Evolutionary conservation across 805 yeast genomes (phyloP), one percentile per base, ranked within the genome.

Genomic region (Scheffersomyces ergatensis): DNA sequence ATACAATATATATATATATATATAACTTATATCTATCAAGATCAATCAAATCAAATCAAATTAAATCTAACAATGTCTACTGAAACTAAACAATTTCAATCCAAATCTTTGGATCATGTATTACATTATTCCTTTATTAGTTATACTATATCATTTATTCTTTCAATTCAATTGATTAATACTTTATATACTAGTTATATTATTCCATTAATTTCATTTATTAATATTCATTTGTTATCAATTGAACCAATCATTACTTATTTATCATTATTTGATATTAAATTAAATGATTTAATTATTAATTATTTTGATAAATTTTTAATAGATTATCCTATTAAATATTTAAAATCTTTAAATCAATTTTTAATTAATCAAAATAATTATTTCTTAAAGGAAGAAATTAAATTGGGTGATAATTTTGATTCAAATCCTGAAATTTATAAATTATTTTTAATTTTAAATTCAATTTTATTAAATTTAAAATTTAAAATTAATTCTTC

Each of bases 91-190:
- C 48, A 55, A 31, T 63, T 63, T 47, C 45, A 58, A 23, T 67
- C 72, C 34, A 55, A 61, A 46, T 49, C 71, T 13, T 34, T 63
- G 25, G 46, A 48, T 27, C 74, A 70, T 49, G 40, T 70, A 36
- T 46, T 49, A 30, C 50, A 62, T 3, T 70, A 69, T 51, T 42
- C 62, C 7, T 38, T 54, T n/a, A 62, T 68, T 29, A 43, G 57
- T 34, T 39, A 50, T 14, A 33, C 55, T 11, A 43, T 46, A 24
- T 44, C 48, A 20, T 62, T 43, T 39, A 44, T 58, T 30, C 54
- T 63, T 24, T 50, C 65, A 15, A 62, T 55, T 48, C 41, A 40
- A 18, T 36, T 63, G 20, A 25, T 65, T n/a, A 49, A 51, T 26
- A 44, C 45, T 38, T 30, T 63, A 5, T 58, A 60, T 42, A 37